Base-by-base conservation (phyloP, 2,329 filamentous ascomycete species). In the Aspergillus pseudoviridinutans region DNA sequence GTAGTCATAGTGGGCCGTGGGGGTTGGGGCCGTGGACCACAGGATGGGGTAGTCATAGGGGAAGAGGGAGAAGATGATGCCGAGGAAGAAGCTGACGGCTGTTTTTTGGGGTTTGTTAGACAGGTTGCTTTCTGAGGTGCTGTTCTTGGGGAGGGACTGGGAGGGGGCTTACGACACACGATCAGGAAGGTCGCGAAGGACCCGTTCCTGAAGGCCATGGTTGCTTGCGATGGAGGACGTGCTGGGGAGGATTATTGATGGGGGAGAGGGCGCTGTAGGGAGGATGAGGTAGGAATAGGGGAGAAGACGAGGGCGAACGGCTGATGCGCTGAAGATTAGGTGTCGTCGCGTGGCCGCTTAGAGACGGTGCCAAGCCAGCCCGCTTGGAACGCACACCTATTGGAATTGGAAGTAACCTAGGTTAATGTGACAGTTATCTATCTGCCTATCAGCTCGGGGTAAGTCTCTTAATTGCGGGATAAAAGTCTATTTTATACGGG, bases 171-270 rank as follows among this genome's bases (percentile, higher is more conserved):
- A 97, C 93, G 92, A 64, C 91, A 92, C 66, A 97, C 88, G 72
- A 99, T 97, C 77, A 99, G 88, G 73, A 96, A 97, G 50, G 94
- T 97, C 76, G 92, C 92, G 74, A 99, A 99, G 51, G 91, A 91
- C 68, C 80, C 79, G 51, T 66, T 73, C 58, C 67, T 68, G 58
- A 74, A 68, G 49, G 72, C 70, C 75, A 77, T 78, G 38, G 22
- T 59, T 56, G 25, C 32, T 38, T 38, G 32, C 32, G 32, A 38
- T 38, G 22, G 38, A 25, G 42, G 28, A n/a, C 35, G 49, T 17
- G 28, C 50, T 44, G 44, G 53, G 29, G 50, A 55, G 51, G 22
- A 49, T 22, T 10, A 50, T 28, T 50, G 47, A 46, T 20, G 41
- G 41, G 28, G 27, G 50, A 22, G 44, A 28, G 9, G 38, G 25